Conservation (phyloP, 306 rosid species). For the Delonix regia region DNA sequence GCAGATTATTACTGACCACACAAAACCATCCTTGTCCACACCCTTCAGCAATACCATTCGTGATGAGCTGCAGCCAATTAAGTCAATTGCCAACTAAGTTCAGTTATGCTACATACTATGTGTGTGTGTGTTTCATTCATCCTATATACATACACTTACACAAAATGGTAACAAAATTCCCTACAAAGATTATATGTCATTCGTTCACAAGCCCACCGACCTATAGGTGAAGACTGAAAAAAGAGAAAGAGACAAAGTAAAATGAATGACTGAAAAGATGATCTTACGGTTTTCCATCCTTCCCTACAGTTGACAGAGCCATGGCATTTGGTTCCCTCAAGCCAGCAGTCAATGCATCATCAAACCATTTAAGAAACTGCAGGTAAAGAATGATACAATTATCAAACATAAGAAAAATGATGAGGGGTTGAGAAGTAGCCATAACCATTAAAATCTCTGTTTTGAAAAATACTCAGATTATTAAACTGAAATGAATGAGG, state of each 20-base stretch:
- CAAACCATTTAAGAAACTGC: conserved; percentile 93
- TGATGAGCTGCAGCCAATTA: conserved; percentile 73
- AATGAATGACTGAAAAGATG: conserved; percentile 34
- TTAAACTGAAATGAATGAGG: conserved; percentile 33
- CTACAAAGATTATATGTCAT: conserved; percentile 3
- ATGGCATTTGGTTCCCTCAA: conserved; percentile 96
- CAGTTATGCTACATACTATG: conserved; percentile 30
- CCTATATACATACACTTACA: no score
- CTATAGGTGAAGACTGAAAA: conserved; percentile 1
- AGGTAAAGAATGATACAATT: conserved; percentile 40
- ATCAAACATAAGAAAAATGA: neutral
- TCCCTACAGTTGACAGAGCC: conserved; percentile 90
- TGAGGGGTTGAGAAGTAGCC: neutral
- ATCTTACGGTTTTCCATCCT: conserved; percentile 80
- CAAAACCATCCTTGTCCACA: conserved; percentile 84
- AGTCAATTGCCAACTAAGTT: conserved; percentile 43
- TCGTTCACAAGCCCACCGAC: conserved; percentile 15
- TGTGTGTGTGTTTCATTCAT: no score
- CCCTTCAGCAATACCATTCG: conserved; percentile 93
- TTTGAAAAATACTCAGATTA: conserved; percentile 31
- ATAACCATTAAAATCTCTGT: conserved; percentile 8
- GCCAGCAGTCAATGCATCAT: conserved; percentile 77
- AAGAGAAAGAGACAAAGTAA: neutral
- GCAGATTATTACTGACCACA: conserved; percentile 66
- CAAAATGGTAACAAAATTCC: neutral